Base-by-base conservation (phyloP, 257 asterid species). In the Schizonepeta tenuifolia region DNA sequence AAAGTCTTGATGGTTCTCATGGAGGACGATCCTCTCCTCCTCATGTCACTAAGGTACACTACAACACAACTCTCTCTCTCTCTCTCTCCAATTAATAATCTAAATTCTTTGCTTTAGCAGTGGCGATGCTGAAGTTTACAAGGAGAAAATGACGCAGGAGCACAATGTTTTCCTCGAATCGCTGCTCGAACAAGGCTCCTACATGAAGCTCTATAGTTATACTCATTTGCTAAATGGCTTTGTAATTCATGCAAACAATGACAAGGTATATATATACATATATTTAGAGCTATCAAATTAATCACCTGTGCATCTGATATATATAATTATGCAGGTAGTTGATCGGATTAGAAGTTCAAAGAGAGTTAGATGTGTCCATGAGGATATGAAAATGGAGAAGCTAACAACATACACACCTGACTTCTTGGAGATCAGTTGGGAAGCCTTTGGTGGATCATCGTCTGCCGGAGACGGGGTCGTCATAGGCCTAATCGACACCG, bases 401-500 rank as follows among this genome's bases (percentile, higher is more conserved):
- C 75, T 79, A 26, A 89, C 94, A 33, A 86, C 94, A 22, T 84
- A 89, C 61, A 87, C 92, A 20, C 96, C 96, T 9, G 82, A 89
- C 63, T 76, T 76, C 62, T 69, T 89, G 72, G 90, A 88, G n/a
- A 72, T 89, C 7, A 81, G 78, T 53, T 89, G 96, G 96, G 88
- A 84, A 4, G 68, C 74, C 51, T 63, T 86, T 50, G 96, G 94
- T 17, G 94, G 90, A 43, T 57, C 85, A 7, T 64, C 13, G 5
- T 26, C 65, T 40, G 85, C 94, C 14, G 94, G 89, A 1, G 82
- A 82, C 5, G 92, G 88, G 2, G 79, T 87, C 14, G 96, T 89
- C 65, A 89, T 89, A 47, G 92, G 96, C 36, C 66, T 89, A 26
- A 80, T 89, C 44, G 96, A 89, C 83, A 87, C 94, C 0, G 92